Evolutionary conservation across 192 early-diverging fungal genomes (phyloP).

Genomic region (Backusella psychrophila): DNA sequence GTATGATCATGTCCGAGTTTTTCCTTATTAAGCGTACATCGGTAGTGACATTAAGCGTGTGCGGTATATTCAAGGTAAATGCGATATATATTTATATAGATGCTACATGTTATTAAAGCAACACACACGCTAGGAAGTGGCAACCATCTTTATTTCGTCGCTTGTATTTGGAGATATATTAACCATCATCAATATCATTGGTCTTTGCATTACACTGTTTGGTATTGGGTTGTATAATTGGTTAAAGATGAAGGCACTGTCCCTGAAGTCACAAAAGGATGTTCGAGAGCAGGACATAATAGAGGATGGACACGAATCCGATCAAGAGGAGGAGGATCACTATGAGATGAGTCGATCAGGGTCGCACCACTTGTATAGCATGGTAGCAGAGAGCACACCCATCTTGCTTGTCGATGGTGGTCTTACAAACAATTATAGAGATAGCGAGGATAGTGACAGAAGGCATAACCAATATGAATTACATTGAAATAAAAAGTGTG

Average conservation of each 20-base stretch:
- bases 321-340: neutral
- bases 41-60: constrained; percentile 86
- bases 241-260: constrained; percentile 53
- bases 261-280: neutral
- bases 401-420: constrained; percentile 31
- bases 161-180: constrained; percentile 83
- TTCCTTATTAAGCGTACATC: constrained; percentile 79
- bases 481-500: neutral
- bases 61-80: constrained; percentile 73
- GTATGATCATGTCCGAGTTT: constrained; percentile 88
- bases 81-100: too few species aligned
- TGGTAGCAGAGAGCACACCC: constrained; percentile 36
- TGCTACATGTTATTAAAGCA: too few species aligned
- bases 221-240: constrained; percentile 81
- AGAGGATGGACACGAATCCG: neutral
- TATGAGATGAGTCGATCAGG: neutral
- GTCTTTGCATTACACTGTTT: constrained; percentile 75
- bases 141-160: constrained; percentile 71
- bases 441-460: constrained; percentile 17
- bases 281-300: neutral
- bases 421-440: constrained; percentile 11
- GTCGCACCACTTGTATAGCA: constrained; percentile 22
- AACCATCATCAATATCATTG: constrained; percentile 70
- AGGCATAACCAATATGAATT: constrained; percentile 1
- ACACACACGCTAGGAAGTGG: constrained; percentile 62